These are phyloP conservation scores for Sonneratia caseolaris DNA, from an alignment of 345 rosid genomes.

Conservation along the genomic window DNA sequence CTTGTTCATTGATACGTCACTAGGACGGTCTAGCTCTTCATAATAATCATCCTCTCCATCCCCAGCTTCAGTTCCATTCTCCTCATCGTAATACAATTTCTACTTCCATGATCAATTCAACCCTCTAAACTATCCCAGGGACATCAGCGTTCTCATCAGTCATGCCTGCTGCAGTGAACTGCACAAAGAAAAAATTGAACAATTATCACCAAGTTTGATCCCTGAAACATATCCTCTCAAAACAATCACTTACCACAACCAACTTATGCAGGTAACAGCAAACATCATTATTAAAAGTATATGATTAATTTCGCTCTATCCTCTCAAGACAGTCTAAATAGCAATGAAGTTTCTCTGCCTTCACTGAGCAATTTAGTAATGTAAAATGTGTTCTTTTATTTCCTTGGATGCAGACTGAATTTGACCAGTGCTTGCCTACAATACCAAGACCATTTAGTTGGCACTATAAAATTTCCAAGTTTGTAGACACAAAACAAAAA, in stretches of 20 bases:
- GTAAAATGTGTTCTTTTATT: neutral
- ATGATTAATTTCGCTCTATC: neutral
- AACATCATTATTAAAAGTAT: neutral
- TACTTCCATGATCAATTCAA: slow-evolving; percentile 17
- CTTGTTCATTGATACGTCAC: slow-evolving; percentile 53
- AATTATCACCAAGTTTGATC: neutral
- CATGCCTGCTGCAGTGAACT: slow-evolving; percentile 24
- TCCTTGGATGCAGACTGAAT: too few species aligned
- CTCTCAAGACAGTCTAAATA: neutral
- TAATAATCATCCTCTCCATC: slow-evolving; percentile 34
- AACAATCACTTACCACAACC: too few species aligned
- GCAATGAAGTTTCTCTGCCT: neutral
- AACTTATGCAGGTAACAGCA: neutral
- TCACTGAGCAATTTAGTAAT: neutral
- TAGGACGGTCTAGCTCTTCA: slow-evolving; percentile 42
- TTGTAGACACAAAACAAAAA: neutral
- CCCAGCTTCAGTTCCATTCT: slow-evolving; percentile 33
- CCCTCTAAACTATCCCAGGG: slow-evolving; percentile 23
- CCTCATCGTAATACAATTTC: slow-evolving; percentile 33
- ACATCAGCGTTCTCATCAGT: slow-evolving; percentile 24
- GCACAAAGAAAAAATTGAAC: slow-evolving; percentile 6
- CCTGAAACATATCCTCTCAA: neutral
- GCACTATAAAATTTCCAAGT: neutral
- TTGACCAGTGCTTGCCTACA: too few species aligned
- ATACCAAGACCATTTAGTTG: slow-evolving; percentile 2